A percentile compares a stretch with the other conserved stretches of the same genome.
Conservation (phyloP, 495 filamentous ascomycete genomes). For the Hypoxylon lienhwacheense region DNA sequence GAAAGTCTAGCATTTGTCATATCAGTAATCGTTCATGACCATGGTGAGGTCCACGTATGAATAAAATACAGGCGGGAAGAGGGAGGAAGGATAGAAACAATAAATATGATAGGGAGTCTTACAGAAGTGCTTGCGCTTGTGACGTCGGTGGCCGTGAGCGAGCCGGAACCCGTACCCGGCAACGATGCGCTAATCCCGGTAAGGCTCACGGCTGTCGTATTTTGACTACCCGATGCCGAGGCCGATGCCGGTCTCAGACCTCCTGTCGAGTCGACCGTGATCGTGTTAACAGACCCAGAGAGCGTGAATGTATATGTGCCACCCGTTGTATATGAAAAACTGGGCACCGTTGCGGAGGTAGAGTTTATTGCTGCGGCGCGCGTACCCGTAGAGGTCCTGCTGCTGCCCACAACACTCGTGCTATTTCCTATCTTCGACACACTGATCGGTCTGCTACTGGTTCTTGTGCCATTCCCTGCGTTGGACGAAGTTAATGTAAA, state of each 20-base stretch:
- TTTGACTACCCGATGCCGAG: neutral
- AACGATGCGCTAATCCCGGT: neutral
- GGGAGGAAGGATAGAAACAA: neutral
- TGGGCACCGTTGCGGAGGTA: neutral
- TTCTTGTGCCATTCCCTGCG: neutral
- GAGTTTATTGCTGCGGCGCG: neutral
- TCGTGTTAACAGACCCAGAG: slow-evolving; percentile 3
- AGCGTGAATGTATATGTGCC: slow-evolving; percentile 7
- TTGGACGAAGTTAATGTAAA: slow-evolving; percentile 8
- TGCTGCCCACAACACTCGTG: neutral
- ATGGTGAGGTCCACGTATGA: neutral
- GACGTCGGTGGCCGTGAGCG: slow-evolving; percentile 11
- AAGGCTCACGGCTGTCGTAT: neutral
- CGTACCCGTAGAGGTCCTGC: slow-evolving; percentile 10
- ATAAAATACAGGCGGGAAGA: neutral
- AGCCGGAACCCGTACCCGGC: neutral
- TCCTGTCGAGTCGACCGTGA: slow-evolving; percentile 12
- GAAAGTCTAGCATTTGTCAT: slow-evolving; percentile 1
- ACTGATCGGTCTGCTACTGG: neutral
- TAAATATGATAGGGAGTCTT: neutral
- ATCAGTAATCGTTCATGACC: no score
- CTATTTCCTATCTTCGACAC: neutral
- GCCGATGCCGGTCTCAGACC: neutral
- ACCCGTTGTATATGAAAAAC: neutral
- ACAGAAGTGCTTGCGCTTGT: slow-evolving; percentile 7